phyloP scores from a whole-genome alignment of 2,329 filamentous ascomycete species.

The Phialophora chinensis region DNA sequence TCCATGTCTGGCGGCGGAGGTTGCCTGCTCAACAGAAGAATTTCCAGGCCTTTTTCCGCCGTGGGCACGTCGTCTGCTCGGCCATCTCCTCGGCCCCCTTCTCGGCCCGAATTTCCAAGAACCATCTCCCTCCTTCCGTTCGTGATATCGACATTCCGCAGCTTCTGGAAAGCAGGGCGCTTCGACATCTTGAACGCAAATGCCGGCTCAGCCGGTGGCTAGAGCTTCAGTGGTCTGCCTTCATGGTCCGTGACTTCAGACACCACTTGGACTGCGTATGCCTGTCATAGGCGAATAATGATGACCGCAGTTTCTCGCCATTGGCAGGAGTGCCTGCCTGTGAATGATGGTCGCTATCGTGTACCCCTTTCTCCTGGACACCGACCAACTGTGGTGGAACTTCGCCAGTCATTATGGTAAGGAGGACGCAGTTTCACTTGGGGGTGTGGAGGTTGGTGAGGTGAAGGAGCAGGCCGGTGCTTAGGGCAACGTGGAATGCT shows the following conservation, averaged over 20 bases:
- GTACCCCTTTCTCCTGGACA: background rate
- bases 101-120: too few relatives aligned
- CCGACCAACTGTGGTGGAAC: background rate
- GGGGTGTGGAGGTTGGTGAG: background rate
- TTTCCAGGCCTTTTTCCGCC: too few relatives aligned
- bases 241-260: conserved; percentile 20
- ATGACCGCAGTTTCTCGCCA: conserved; percentile 12
- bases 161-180: too few relatives aligned
- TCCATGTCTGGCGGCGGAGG: too few relatives aligned
- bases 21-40: too few relatives aligned
- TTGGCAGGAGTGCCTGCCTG: background rate
- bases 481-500: background rate
- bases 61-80: too few relatives aligned
- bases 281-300: conserved; percentile 1
- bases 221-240: conserved; percentile 40
- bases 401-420: background rate
- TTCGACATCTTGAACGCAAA: too few relatives aligned
- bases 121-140: too few relatives aligned
- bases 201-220: conserved; percentile 33
- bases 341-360: background rate
- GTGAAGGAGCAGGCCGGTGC: background rate
- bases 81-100: too few relatives aligned
- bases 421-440: background rate
- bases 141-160: too few relatives aligned
- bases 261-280: conserved; percentile 18